These are phyloP conservation scores for Candida easanensis DNA, from an alignment of 805 yeast genomes.

Conservation along the genomic window DNA sequence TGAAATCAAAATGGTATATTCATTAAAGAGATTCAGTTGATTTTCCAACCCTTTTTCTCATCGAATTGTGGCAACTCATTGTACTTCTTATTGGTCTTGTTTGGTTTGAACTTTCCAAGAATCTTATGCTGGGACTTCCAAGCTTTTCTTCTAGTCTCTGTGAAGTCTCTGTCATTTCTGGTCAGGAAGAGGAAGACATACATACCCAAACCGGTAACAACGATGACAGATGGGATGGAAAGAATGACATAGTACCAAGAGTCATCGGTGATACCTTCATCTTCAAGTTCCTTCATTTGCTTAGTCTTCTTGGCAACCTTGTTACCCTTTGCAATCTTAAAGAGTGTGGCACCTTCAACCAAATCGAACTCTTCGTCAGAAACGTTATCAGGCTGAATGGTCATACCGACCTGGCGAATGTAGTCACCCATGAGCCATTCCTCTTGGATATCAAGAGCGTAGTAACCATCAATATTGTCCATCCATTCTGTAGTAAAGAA, in stretches of 20 bases:
- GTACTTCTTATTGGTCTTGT: slow-evolving; percentile 37
- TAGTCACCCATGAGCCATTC: slow-evolving; percentile 62
- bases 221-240: slow-evolving; percentile 65
- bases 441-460: slow-evolving; percentile 56
- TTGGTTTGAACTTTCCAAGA: slow-evolving; percentile 37
- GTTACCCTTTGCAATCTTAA: slow-evolving; percentile 38
- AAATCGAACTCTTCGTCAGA: slow-evolving; percentile 65
- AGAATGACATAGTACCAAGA: slow-evolving; percentile 62
- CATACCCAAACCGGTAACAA: slow-evolving; percentile 58
- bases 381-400: slow-evolving; percentile 71
- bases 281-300: slow-evolving; percentile 39
- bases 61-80: slow-evolving; percentile 39
- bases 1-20: background rate
- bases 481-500: slow-evolving; percentile 77
- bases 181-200: slow-evolving; percentile 60
- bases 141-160: slow-evolving; percentile 37
- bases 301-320: slow-evolving; percentile 41
- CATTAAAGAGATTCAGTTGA: slow-evolving; percentile 1
- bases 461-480: slow-evolving; percentile 55
- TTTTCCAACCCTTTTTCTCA: slow-evolving; percentile 10
- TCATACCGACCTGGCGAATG: slow-evolving; percentile 54
- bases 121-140: slow-evolving; percentile 36
- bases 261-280: slow-evolving; percentile 43
- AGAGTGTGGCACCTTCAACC: slow-evolving; percentile 49
- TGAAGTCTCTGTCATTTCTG: slow-evolving; percentile 52